A percentile compares a stretch with the other conserved stretches of the same genome.
These are phyloP conservation scores for Solanum lignicaule DNA, from an alignment of 257 asterid genomes.

Conservation along the genomic window DNA sequence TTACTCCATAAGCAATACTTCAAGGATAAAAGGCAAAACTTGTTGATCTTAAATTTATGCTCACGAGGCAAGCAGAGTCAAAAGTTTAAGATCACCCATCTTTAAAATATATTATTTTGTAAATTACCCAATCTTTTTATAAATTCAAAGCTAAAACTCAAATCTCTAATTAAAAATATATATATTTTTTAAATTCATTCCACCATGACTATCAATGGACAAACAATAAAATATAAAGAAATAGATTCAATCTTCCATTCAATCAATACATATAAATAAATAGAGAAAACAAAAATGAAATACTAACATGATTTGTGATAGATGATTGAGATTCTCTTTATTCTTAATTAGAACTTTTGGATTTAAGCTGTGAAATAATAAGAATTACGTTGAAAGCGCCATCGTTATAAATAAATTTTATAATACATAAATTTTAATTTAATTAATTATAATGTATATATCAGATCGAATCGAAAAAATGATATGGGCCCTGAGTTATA, in stretches of 20 bases:
- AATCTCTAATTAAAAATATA: background rate
- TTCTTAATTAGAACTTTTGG: fast-evolving
- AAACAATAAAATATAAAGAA: background rate
- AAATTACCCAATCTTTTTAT: background rate
- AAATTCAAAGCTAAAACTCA: background rate
- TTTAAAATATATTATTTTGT: background rate
- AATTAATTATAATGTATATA: fast-evolving
- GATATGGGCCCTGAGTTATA: background rate
- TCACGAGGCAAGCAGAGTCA: background rate
- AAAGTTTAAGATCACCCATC: background rate
- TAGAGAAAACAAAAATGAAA: background rate
- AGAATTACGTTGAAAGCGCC: fast-evolving
- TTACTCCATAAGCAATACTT: background rate
- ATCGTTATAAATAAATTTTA: background rate
- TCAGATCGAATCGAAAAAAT: background rate
- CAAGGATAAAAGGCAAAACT: background rate
- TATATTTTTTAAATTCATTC: background rate
- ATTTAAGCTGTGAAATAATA: background rate
- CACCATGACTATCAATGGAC: background rate
- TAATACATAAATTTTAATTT: background rate
- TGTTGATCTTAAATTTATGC: background rate
- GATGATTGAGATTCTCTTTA: background rate
- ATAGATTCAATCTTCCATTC: background rate
- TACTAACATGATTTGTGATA: background rate
- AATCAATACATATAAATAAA: background rate